These are phyloP conservation scores for Eucalyptus leucophloia DNA, from an alignment of 345 rosid species.

Conservation along the genomic window DNA sequence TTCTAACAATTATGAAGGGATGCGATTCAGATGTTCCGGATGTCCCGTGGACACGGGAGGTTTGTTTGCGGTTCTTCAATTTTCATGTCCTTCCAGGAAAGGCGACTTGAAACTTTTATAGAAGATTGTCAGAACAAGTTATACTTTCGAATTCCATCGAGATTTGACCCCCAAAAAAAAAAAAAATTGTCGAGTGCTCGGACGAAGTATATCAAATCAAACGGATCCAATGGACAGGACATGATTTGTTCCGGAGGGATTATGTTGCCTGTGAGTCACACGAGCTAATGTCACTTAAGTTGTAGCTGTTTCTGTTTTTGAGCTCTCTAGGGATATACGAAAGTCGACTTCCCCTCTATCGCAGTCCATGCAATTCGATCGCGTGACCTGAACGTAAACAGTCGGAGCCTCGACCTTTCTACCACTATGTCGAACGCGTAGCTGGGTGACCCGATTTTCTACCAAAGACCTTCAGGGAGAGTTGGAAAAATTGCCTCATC, in stretches of 20 bases:
- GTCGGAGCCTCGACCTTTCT: background rate
- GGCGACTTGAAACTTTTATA: background rate
- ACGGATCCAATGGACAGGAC: background rate
- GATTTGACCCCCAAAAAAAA: background rate
- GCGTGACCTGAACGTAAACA: background rate
- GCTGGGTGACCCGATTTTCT: background rate
- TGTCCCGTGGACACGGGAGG: background rate
- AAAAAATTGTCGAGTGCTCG: background rate
- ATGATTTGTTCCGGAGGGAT: background rate
- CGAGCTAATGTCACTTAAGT: no score
- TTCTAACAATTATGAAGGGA: background rate
- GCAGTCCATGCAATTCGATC: background rate
- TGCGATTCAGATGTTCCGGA: background rate
- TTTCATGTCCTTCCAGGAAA: background rate
- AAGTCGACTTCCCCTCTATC: background rate
- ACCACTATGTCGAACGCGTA: background rate
- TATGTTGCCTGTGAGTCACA: background rate
- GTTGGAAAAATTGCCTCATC: background rate
- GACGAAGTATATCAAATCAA: background rate
- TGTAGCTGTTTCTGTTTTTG: background rate
- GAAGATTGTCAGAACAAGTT: background rate
- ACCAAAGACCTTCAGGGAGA: background rate
- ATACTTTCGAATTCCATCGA: background rate
- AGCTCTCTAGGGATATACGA: background rate
- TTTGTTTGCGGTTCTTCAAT: background rate